A percentile compares a stretch with the other conserved stretches of the same genome.
phyloP scores from a whole-genome alignment of 2,329 filamentous ascomycete species.

The Xylaria sp. region DNA sequence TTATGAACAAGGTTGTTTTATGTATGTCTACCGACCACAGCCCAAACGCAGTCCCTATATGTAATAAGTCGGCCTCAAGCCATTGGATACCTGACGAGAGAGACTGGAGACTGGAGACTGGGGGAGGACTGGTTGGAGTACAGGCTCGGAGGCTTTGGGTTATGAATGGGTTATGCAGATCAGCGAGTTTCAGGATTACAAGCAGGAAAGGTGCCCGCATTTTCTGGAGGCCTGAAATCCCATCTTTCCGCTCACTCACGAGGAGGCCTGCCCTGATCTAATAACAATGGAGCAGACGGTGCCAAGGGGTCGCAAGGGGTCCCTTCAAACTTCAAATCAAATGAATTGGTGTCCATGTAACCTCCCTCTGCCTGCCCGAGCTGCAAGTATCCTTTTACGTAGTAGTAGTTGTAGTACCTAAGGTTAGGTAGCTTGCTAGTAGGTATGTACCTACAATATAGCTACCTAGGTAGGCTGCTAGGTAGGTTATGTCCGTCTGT shows the following conservation, averaged over 20 bases:
- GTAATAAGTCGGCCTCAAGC: neutral
- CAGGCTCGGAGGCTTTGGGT: neutral
- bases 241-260: too few relatives aligned
- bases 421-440: too few relatives aligned
- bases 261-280: too few relatives aligned
- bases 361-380: too few relatives aligned
- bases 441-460: too few relatives aligned
- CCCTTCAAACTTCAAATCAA: neutral
- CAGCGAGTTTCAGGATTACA: slow-evolving; percentile 27
- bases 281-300: neutral
- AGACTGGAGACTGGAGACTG: too few relatives aligned
- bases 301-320: neutral
- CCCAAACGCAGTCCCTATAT: neutral
- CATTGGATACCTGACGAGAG: neutral
- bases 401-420: too few relatives aligned
- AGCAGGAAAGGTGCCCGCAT: slow-evolving; percentile 20
- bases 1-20: neutral
- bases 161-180: slow-evolving; percentile 26
- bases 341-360: neutral
- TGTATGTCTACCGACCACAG: neutral
- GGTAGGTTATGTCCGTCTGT: too few relatives aligned
- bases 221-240: slow-evolving; percentile 10
- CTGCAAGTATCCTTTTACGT: too few relatives aligned
- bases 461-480: too few relatives aligned
- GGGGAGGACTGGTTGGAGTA: too few relatives aligned